Percentiles rank a stretch among this genome's conserved stretches.
Conservation (phyloP, 148 eudicot genomes). For the Selenicereus undatus region DNA sequence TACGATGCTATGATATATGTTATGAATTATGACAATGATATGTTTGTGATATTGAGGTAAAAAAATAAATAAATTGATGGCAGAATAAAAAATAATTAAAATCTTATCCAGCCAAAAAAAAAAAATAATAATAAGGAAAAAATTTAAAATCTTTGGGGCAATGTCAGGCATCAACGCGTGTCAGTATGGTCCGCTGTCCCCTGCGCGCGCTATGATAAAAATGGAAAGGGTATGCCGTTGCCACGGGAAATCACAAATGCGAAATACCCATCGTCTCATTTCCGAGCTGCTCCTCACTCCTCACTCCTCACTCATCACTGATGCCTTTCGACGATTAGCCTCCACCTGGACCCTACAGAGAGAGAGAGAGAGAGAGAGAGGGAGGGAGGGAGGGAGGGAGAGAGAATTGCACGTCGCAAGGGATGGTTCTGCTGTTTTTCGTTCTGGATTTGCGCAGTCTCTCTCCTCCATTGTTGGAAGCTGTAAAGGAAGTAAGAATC, state of each 20-base stretch:
- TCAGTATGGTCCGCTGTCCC: background rate
- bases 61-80: too few species aligned
- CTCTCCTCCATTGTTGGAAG: conserved; percentile 52
- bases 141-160: too few species aligned
- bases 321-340: background rate
- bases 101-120: too few species aligned
- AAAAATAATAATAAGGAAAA: too few species aligned
- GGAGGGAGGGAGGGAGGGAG: background rate
- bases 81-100: too few species aligned
- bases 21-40: too few species aligned
- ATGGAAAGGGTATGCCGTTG: background rate
- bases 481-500: conserved; percentile 52
- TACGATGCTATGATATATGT: too few species aligned
- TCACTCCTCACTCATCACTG: too few species aligned
- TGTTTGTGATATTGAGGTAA: too few species aligned
- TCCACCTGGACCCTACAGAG: background rate
- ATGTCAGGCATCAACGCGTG: too few species aligned
- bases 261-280: background rate
- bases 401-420: background rate
- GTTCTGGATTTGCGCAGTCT: conserved; percentile 64
- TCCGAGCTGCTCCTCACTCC: background rate
- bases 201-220: conserved; percentile 19
- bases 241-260: background rate
- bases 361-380: background rate
- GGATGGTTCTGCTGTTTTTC: conserved; percentile 64